Percentiles rank a stretch among this genome's conserved stretches.
Evolutionary conservation across 129 eudicot genomes (phyloP).

Genomic region (Logfia minima): DNA sequence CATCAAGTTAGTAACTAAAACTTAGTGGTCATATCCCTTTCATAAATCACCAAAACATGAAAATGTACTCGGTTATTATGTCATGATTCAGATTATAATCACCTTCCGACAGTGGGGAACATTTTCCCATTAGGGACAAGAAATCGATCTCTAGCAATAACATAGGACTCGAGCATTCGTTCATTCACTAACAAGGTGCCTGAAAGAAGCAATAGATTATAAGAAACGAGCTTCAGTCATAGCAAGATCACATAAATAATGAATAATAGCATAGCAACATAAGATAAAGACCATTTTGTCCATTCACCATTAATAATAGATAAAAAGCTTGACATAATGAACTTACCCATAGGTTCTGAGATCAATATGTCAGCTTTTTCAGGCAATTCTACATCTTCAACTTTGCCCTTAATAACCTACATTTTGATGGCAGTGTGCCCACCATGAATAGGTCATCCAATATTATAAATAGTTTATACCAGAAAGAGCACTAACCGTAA

Average conservation of each 20-base stretch:
- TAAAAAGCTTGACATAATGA: conserved; percentile 2
- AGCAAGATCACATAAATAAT: neutral
- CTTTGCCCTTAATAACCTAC: conserved; percentile 93
- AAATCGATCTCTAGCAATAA: conserved; percentile 96
- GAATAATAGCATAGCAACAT: neutral
- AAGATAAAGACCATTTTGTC: neutral
- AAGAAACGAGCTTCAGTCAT: neutral
- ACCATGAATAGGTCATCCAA: conserved; percentile 18
- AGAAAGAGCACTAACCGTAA: conserved; percentile 59
- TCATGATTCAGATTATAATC: conserved; percentile 7
- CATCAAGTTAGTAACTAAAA: neutral
- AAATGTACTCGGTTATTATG: neutral
- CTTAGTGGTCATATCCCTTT: neutral
- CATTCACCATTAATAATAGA: conserved; percentile 1
- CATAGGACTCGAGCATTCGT: conserved; percentile 96
- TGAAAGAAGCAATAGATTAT: conserved; percentile 26
- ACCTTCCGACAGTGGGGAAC: conserved; percentile 97
- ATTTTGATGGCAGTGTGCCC: conserved; percentile 17
- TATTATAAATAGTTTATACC: conserved; percentile 11
- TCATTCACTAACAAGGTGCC: conserved; percentile 89
- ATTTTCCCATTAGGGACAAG: conserved; percentile 93
- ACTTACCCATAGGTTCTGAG: conserved; percentile 98
- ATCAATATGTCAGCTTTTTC: conserved; percentile 96
- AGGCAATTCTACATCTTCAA: conserved; percentile 93
- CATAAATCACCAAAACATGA: neutral